These are phyloP conservation scores for Udeniomyces megalosporus DNA, from an alignment of 768 basidiomycete genomes.

Conservation along the genomic window DNA sequence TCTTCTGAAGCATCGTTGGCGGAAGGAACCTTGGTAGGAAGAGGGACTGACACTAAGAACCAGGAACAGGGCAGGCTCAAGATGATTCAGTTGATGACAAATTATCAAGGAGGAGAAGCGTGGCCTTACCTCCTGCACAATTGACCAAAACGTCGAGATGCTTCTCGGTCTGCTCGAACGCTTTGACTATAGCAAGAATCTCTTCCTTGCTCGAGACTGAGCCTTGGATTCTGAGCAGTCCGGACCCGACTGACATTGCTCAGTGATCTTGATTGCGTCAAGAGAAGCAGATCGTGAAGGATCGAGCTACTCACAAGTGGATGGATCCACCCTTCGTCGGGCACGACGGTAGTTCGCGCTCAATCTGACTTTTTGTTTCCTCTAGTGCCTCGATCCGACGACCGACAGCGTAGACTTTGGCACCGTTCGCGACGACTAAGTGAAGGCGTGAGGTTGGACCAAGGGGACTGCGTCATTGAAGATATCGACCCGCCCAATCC, in stretches of 20 bases:
- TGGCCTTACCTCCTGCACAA: conserved; percentile 1
- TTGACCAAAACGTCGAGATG: conserved; percentile 11
- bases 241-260: too few relatives aligned
- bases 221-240: background rate
- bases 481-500: too few relatives aligned
- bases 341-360: background rate
- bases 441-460: background rate
- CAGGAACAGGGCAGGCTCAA: background rate
- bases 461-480: background rate
- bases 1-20: background rate
- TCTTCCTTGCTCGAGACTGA: conserved; percentile 5
- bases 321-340: background rate
- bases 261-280: too few relatives aligned
- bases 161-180: background rate
- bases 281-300: too few relatives aligned
- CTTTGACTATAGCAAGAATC: background rate
- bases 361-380: background rate
- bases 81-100: too few relatives aligned
- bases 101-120: too few relatives aligned
- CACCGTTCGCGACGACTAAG: conserved; percentile 14
- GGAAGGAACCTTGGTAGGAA: background rate
- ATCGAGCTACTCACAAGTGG: background rate
- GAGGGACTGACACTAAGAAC: background rate
- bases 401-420: conserved; percentile 14
- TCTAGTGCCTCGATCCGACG: background rate